Percentiles rank a stretch among this genome's conserved stretches.
Evolutionary conservation across 2,329 filamentous ascomycete species (phyloP).

Genomic region (Aspergillus fijiensis): DNA sequence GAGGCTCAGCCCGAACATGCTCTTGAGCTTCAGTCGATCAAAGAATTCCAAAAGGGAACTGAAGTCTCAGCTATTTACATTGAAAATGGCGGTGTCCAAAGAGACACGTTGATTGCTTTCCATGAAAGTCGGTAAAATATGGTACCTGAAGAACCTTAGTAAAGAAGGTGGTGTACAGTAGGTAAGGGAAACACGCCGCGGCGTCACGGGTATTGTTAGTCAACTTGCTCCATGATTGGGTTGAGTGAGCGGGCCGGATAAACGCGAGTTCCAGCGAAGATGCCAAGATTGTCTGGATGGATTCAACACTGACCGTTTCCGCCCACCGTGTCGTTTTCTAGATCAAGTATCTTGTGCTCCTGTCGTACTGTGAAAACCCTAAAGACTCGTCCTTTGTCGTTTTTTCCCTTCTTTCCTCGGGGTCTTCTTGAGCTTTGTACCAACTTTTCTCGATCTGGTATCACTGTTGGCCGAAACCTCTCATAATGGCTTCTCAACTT

Average conservation of each 20-base stretch:
- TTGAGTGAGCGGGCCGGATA: constrained; percentile 20
- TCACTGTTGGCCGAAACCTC: background rate
- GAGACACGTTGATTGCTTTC: background rate
- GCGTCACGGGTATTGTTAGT: too few relatives aligned
- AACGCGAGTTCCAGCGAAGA: constrained; percentile 13
- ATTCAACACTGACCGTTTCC: constrained; percentile 19
- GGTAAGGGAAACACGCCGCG: background rate
- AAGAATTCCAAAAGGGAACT: background rate
- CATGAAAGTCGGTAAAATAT: background rate
- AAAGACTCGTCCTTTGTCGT: background rate
- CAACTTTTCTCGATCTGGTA: too few relatives aligned
- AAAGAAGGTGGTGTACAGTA: background rate
- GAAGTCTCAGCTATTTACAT: background rate
- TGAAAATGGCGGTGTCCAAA: background rate
- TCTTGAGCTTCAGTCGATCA: background rate
- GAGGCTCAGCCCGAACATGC: background rate
- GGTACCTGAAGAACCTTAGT: constrained; percentile 1
- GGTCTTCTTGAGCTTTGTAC: too few relatives aligned
- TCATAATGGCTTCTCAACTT: constrained; percentile 68
- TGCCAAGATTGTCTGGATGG: constrained; percentile 23
- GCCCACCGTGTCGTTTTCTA: constrained; percentile 22
- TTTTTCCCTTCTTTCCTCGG: too few relatives aligned
- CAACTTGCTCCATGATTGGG: constrained; percentile 11
- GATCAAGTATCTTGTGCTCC: constrained; percentile 7
- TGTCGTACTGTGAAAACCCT: background rate